Evolutionary conservation across 805 yeast genomes (phyloP), one percentile per base, ranked within the genome.

Genomic region (Teunomyces atbi): DNA sequence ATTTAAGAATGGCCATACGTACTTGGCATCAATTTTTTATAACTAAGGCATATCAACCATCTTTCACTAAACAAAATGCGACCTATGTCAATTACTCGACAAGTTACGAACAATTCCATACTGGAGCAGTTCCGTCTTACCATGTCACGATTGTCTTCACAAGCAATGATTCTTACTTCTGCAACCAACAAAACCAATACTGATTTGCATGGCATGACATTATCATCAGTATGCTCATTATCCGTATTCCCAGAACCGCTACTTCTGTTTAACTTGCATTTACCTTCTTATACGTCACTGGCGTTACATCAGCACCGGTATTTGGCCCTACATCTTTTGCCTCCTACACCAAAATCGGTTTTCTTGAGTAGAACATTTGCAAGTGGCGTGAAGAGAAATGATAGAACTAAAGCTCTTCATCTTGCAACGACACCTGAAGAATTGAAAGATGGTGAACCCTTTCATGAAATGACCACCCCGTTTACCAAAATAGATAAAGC

Each of bases 201-300:
- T 16, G 44, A 41, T 41, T 65, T 74, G 32, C 85, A 77, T 64
- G 97, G 97, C 0, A 81, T 88, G 73, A 89, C 97, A 0, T 70
- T 92, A 1, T 86, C 96, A 2, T 89, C 96, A 1, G 88, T 90
- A 37, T 80, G 89, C 10, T 90, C 97, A 1, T 68, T 92, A 11
- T 83, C 96, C 0, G 78, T 90, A 23, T 72, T 76, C 41, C 97
- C 97, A 0, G 73, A 73, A 11, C 95, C 96, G 1, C 65, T 91
- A 45, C 58, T 92, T 1, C 94, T 89, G 57, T 91, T 92, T 70
- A 92, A 92, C 61, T 69, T 92, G 32, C 96, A 88, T 63, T 69
- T 83, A 11, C 98, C 98, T 0, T 88, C 96, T 4, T 76, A 83
- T 27, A 91, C 98, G 0, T 84, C 96, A 0, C 68, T 71, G 5